phyloP scores from a whole-genome alignment of 75 land plant species.

The Pinus taeda region DNA sequence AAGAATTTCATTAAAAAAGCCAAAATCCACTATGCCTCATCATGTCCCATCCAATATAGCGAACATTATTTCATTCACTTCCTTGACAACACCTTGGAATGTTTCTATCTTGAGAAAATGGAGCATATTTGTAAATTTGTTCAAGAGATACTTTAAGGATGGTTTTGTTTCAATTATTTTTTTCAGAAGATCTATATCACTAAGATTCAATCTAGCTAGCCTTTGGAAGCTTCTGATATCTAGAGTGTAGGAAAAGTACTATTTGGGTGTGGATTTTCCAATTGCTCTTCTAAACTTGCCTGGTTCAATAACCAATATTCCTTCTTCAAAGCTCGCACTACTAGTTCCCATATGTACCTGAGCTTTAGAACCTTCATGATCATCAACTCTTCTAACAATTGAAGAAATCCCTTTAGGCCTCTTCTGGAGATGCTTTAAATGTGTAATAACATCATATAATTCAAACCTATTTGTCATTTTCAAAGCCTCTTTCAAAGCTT shows the following conservation, averaged over 20 bases:
- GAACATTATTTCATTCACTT: constrained; percentile 74
- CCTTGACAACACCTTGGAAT: constrained; percentile 83
- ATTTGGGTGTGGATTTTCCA: constrained; percentile 59
- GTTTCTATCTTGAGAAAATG: constrained; percentile 72
- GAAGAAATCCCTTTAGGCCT: not conserved
- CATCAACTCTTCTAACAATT: constrained; percentile 14
- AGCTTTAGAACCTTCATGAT: constrained; percentile 17
- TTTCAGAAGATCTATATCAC: constrained; percentile 58
- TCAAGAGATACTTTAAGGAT: constrained; percentile 85
- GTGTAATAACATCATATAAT: constrained; percentile 75
- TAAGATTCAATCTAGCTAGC: constrained; percentile 56
- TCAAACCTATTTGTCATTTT: constrained; percentile 92
- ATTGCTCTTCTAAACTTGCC: constrained; percentile 57
- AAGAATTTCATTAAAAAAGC: constrained; percentile 75
- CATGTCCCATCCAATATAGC: constrained; percentile 67
- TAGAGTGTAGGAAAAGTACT: constrained; percentile 60
- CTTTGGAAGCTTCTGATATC: constrained; percentile 81
- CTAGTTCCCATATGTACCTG: constrained; percentile 7
- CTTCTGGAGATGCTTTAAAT: not conserved
- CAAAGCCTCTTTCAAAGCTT: constrained; percentile 87
- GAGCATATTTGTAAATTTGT: constrained; percentile 54
- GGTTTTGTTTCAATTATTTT: constrained; percentile 43
- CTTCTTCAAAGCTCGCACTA: constrained; percentile 18
- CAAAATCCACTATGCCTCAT: constrained; percentile 82
- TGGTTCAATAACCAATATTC: constrained; percentile 39